Base-by-base conservation (phyloP, 2,329 filamentous ascomycete genomes). In the Plectosphaerella plurivora region DNA sequence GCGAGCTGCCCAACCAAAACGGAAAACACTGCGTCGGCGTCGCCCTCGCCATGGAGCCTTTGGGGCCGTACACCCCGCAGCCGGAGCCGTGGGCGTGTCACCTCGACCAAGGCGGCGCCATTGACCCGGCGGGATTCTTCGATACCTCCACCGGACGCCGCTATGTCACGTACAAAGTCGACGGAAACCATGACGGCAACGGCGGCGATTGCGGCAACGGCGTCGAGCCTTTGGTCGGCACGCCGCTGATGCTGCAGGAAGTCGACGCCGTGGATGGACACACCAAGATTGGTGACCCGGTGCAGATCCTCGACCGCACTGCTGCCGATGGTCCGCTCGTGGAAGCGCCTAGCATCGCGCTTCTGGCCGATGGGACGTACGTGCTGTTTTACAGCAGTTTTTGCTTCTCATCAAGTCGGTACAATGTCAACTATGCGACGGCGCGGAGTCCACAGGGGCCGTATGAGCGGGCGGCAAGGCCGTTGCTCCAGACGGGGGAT, bases 81-180 rank as follows among this genome's bases (percentile, higher is more conserved):
- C 59, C 67, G 3, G 59, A 66, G 9, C 77, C 81, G 1, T 69
- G 84, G 35, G 74, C 74, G 16, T 87, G 84, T 58, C 74, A 76
- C 1, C 60, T 75, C 1, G 68, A 70, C 5, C 61, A 72, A 50
- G 83, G 84, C 18, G 84, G 84, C 35, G 77, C 82, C 16, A 87
- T 88, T 59, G 85, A 88, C 60, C 71, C 84, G 0, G 71, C 79
- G 0, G 82, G 79, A 4, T 87, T 86, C 65, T 60, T 68, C 11
- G 84, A 88, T 60, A 62, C 64, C 11, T 73, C 76, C 44, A 68
- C 64, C 18, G 79, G 78, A 28, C 73, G 65, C 33, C 74, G 76
- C 6, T 88, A 85, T 61, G 73, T 88, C 5, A 68, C 80, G 10
- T 88, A 84, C 70, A 88, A 88, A 65, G 71, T 87, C 24, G 84